These are phyloP conservation scores for Huntiella savannae DNA, from an alignment of 2,329 filamentous ascomycete species.

Conservation along the genomic window DNA sequence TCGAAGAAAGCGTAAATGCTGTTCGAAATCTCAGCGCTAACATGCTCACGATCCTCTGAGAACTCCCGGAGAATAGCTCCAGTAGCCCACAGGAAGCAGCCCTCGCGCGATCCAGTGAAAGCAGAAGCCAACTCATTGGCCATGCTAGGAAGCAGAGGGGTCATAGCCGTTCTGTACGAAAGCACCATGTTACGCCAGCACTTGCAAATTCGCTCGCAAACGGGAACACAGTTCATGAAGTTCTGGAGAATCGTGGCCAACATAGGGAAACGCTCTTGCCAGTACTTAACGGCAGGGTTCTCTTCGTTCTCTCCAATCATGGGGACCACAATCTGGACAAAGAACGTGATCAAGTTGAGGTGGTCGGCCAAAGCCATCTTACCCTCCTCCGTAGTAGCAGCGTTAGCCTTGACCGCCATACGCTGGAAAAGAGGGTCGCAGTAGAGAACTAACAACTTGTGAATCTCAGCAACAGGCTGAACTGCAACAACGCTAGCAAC, in stretches of 20 bases:
- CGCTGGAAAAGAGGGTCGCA: slow-evolving; percentile 77
- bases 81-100: slow-evolving; percentile 97
- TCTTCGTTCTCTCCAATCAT: slow-evolving; percentile 51
- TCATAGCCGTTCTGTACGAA: slow-evolving; percentile 78
- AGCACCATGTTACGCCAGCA: slow-evolving; percentile 97
- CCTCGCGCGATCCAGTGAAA: slow-evolving; percentile 71
- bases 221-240: slow-evolving; percentile 70
- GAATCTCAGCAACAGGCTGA: slow-evolving; percentile 62
- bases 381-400: slow-evolving; percentile 61
- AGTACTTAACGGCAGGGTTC: slow-evolving; percentile 89
- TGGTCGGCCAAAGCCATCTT: slow-evolving; percentile 84
- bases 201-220: slow-evolving; percentile 81
- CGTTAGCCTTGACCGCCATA: slow-evolving; percentile 71
- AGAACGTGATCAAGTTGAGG: slow-evolving; percentile 78
- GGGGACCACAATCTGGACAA: slow-evolving; percentile 61
- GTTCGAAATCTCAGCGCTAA: slow-evolving; percentile 62
- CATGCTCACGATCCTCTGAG: slow-evolving; percentile 70
- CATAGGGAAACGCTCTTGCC: slow-evolving; percentile 80
- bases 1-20: slow-evolving; percentile 92
- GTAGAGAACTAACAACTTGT: slow-evolving; percentile 74
- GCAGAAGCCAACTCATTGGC: slow-evolving; percentile 76
- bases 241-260: slow-evolving; percentile 72
- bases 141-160: slow-evolving; percentile 64
- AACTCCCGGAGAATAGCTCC: slow-evolving; percentile 91
- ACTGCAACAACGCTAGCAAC: slow-evolving; percentile 81